These are phyloP conservation scores for Fagopyrum homotropicum DNA, from an alignment of 148 eudicot genomes.

Conservation along the genomic window DNA sequence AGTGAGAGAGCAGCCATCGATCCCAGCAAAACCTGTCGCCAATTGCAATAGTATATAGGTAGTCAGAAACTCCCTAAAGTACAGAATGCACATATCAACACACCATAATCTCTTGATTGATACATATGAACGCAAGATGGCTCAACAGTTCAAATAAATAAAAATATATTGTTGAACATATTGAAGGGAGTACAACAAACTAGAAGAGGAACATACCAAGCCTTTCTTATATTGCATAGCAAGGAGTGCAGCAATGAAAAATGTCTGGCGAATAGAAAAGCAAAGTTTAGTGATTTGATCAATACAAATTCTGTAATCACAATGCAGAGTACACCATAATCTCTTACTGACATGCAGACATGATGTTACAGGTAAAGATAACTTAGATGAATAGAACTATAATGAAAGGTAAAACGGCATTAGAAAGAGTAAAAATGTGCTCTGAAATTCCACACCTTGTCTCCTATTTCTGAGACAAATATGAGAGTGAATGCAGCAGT, in stretches of 20 bases:
- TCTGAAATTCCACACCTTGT: slow-evolving; percentile 56
- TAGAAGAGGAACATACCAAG: slow-evolving; percentile 49
- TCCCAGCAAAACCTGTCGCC: slow-evolving; percentile 77
- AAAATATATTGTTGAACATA: slow-evolving; percentile 3
- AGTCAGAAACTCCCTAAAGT: background rate
- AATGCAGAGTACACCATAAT: background rate
- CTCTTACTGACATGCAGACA: background rate
- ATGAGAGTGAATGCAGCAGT: slow-evolving; percentile 89
- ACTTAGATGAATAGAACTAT: background rate
- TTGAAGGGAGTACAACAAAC: background rate
- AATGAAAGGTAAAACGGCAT: background rate
- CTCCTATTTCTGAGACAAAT: slow-evolving; percentile 94
- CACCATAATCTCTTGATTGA: background rate
- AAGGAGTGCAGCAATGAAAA: slow-evolving; percentile 94
- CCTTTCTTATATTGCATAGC: slow-evolving; percentile 91
- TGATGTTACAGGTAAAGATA: background rate
- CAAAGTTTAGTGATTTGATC: slow-evolving; percentile 9
- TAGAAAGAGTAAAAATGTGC: background rate
- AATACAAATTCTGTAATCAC: background rate
- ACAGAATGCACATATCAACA: background rate
- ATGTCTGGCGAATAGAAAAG: slow-evolving; percentile 53
- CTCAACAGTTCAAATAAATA: background rate
- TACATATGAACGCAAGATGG: background rate
- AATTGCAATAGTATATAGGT: background rate
- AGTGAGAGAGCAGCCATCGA: slow-evolving; percentile 93